These are phyloP conservation scores for Claviceps sorghi DNA, from an alignment of 2,329 filamentous ascomycete genomes.

Conservation along the genomic window DNA sequence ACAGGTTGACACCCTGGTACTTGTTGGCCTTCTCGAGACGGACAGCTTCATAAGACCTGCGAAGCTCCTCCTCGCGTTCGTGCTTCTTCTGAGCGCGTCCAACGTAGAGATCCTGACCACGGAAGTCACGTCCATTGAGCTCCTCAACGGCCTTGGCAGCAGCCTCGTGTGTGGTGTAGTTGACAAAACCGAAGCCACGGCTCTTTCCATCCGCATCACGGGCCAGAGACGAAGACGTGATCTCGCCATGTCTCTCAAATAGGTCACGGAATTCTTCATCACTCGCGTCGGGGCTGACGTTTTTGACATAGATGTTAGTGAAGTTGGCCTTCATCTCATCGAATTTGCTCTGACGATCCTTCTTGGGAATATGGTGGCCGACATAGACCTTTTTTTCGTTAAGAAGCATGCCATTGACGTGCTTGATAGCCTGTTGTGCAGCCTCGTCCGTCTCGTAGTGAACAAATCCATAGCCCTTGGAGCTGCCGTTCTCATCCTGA, in stretches of 20 bases:
- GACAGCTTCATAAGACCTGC: conserved; percentile 95
- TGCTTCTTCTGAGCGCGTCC: conserved; percentile 99
- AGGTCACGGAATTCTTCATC: conserved; percentile 91
- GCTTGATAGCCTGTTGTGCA: conserved; percentile 93
- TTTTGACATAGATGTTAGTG: conserved; percentile 99
- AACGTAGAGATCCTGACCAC: conserved; percentile 90
- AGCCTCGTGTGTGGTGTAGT: conserved; percentile 83
- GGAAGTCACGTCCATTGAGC: conserved; percentile 83
- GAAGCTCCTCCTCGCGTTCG: conserved; percentile 97
- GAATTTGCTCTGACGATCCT: conserved; percentile 99
- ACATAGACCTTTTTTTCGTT: conserved; percentile 99
- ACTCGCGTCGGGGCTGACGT: conserved; percentile 68
- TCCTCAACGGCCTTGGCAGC: conserved; percentile 78
- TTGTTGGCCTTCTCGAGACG: conserved; percentile 97
- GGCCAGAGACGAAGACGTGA: conserved; percentile 89
- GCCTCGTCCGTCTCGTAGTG: conserved; percentile 99
- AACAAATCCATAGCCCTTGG: conserved; percentile 97
- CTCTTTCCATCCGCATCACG: conserved; percentile 83
- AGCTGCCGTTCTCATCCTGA: conserved; percentile 90
- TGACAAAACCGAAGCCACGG: conserved; percentile 91
- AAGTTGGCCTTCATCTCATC: conserved; percentile 99
- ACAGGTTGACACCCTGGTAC: conserved; percentile 98
- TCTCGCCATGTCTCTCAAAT: conserved; percentile 83
- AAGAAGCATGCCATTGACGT: conserved; percentile 97
- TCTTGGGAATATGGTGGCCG: conserved; percentile 98